Evolutionary conservation across 371 early-diverging fungal genomes (phyloP).

Genomic region (Actinomortierella wolfii): DNA sequence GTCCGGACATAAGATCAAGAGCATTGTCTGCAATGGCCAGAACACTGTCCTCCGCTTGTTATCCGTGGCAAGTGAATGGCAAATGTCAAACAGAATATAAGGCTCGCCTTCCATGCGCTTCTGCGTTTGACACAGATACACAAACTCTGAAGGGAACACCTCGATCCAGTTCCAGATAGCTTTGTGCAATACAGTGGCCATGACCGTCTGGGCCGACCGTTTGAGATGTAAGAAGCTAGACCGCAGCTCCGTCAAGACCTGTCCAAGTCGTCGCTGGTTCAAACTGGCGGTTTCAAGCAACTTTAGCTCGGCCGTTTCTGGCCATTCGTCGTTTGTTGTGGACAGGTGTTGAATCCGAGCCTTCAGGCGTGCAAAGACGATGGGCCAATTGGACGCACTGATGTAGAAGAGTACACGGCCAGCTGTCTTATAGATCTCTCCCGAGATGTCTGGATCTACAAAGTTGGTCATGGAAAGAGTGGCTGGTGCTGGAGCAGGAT

Average conservation of each 20-base stretch:
- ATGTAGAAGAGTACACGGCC: constrained; percentile 79
- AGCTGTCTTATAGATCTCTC: constrained; percentile 72
- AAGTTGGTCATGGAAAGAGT: constrained; percentile 13
- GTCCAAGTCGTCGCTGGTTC: constrained; percentile 70
- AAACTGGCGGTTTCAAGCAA: constrained; percentile 79
- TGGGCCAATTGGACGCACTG: constrained; percentile 82
- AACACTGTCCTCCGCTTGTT: constrained; percentile 67
- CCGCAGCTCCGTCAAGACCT: constrained; percentile 70
- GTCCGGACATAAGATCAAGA: constrained; percentile 83
- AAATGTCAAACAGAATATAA: constrained; percentile 80
- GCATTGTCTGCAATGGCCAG: constrained; percentile 87
- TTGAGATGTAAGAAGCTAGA: constrained; percentile 66
- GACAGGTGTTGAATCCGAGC: constrained; percentile 60
- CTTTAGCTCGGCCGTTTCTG: constrained; percentile 78
- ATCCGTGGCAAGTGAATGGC: constrained; percentile 70
- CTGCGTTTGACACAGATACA: constrained; percentile 68
- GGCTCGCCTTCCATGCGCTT: constrained; percentile 79
- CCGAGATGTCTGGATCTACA: constrained; percentile 50
- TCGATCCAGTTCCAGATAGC: constrained; percentile 93
- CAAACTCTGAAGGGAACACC: constrained; percentile 78
- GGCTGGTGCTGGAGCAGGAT: constrained; percentile 3
- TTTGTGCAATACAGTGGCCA: constrained; percentile 72
- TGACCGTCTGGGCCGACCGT: constrained; percentile 69
- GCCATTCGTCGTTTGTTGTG: constrained; percentile 64
- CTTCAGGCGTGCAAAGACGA: constrained; percentile 73